phyloP scores from a whole-genome alignment of 2,329 filamentous ascomycete genomes.

The Chaetomiaceae sp. region DNA sequence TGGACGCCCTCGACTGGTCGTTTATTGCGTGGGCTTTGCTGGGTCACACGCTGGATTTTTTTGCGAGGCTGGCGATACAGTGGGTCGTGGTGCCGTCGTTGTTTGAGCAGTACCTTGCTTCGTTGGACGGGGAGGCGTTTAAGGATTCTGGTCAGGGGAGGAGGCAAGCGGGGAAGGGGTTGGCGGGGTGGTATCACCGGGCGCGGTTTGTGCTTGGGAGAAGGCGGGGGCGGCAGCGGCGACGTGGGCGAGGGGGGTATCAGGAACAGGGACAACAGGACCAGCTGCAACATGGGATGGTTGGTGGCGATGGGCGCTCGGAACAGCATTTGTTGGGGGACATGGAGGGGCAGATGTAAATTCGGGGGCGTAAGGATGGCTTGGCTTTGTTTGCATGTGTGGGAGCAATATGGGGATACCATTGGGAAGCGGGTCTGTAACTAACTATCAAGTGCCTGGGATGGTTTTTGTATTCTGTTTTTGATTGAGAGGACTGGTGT shows the following conservation, averaged over 20 bases:
- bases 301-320: neutral
- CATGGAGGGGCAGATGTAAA: slow-evolving; percentile 11
- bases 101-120: slow-evolving; percentile 18
- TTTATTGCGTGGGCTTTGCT: slow-evolving; percentile 21
- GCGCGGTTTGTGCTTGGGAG: neutral
- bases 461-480: no score
- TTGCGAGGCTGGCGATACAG: slow-evolving; percentile 10
- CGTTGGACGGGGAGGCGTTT: slow-evolving; percentile 16
- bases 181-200: neutral
- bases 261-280: neutral
- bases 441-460: no score
- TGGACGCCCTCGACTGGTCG: slow-evolving; percentile 17
- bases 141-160: neutral
- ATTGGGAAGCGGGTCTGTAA: no score
- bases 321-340: slow-evolving; percentile 18
- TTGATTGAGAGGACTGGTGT: no score
- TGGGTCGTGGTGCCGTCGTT: slow-evolving; percentile 14
- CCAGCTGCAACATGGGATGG: neutral
- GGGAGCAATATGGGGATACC: no score
- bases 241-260: neutral
- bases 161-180: neutral
- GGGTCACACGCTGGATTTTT: slow-evolving; percentile 17
- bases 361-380: neutral
- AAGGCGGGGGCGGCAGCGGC: neutral
- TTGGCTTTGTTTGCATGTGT: no score